Conservation (phyloP, 345 rosid species). For the Jatropha curcas region DNA sequence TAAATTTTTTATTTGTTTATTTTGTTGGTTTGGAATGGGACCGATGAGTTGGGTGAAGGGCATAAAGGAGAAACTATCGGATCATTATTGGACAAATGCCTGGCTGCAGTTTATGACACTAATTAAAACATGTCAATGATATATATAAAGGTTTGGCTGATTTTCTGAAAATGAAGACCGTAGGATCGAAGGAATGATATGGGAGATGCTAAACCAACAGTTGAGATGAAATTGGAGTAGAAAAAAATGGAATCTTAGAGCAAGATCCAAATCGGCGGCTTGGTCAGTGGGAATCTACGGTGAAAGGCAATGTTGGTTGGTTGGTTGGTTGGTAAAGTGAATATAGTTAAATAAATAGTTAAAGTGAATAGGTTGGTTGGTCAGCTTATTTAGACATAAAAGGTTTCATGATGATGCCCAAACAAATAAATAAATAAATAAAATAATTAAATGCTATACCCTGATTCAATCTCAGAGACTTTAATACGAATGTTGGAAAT, state of each 20-base stretch:
- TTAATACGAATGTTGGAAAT: too few species aligned
- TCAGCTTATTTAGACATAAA: too few species aligned
- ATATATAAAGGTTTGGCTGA: background rate
- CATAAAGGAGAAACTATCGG: constrained; percentile 2
- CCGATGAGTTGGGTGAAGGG: constrained; percentile 23
- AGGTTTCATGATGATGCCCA: too few species aligned
- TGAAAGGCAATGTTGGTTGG: background rate
- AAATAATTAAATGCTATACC: too few species aligned
- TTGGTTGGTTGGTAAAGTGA: too few species aligned
- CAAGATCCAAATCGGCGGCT: background rate
- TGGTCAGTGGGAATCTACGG: background rate
- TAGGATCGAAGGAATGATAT: background rate
- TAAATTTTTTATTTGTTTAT: background rate
- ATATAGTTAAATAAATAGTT: too few species aligned
- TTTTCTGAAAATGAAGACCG: background rate
- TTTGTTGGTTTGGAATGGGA: background rate
- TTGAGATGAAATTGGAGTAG: background rate
- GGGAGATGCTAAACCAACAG: background rate
- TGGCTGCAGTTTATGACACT: too few species aligned
- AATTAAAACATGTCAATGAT: too few species aligned
- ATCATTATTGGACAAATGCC: constrained; percentile 6
- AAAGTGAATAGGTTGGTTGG: too few species aligned
- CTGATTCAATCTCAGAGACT: too few species aligned
- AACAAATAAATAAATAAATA: too few species aligned
- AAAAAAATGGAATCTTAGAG: constrained; percentile 3